Base-by-base conservation (phyloP, 2,329 filamentous ascomycete genomes). In the Trichoderma atroviride region DNA sequence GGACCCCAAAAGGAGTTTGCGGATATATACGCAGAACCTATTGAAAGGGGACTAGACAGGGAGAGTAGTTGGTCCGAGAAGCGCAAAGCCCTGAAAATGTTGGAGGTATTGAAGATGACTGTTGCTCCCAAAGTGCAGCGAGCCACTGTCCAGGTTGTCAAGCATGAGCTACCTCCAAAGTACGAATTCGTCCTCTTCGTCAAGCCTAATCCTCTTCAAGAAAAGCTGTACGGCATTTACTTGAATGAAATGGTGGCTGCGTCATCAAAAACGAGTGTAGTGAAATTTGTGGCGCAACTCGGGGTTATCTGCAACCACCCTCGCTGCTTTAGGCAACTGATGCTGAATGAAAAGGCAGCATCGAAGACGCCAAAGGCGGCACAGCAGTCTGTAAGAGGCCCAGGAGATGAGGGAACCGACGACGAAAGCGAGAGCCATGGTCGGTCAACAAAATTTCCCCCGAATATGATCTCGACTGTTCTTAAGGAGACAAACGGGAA, bases 101-200 rank as follows among this genome's bases (percentile, higher is more conserved):
- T 97, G 10, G 86, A 87, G 43, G 88, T 91, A 4, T 83, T 97
- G 35, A 92, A 92, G 73, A 80, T 85, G 29, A 89, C 91, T 55
- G 88, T 97, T 27, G 87, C 86, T 1, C 91, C 93, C 6, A 96
- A 96, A 78, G 88, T 97, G 19, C 85, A 94, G 75, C 88, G 94
- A 33, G 88, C 87, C 9, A 93, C 92, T 62, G 90, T 93, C 70
- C 78, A 80, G 19, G 88, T 86, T 5, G 82, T 97, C 55, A 85
- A 86, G 71, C 82, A 88, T 14, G 87, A 89, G 50, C 82, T 97
- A 55, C 92, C 92, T 3, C 81, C 83, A 0, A 97, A 97, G 77
- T 87, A 86, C 9, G 94, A 97, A 76, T 97, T 95, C 75, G 87
- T 96, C 35, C 86, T 97, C 65, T 91, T 86, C 3, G 83, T 97